Base-by-base conservation (phyloP, 805 yeast species). In the Monosporozyma solicola region DNA sequence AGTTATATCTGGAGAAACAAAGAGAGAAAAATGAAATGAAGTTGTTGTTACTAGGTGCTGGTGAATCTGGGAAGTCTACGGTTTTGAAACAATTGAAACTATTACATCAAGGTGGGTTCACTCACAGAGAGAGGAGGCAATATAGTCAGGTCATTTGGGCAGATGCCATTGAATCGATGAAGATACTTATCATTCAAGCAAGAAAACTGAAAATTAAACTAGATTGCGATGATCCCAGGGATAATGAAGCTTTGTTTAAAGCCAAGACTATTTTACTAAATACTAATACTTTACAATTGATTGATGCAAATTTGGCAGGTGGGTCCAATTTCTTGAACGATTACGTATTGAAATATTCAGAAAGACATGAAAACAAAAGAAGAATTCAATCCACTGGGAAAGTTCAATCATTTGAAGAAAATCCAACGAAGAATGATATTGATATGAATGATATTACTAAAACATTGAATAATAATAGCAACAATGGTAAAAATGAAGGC, bases 61-160 rank as follows among this genome's bases (percentile, higher is more conserved):
- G 97, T 4, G 98, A 91, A 65, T 83, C 92, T 50, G 97, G 98
- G 5, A 91, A 91, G 66, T 86, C 96, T 2, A 91, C 98, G 0
- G 96, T 91, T 6, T 71, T 91, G 58, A 91, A 91, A 68, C 97
- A 91, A 66, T 78, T 91, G 82, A 81, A 86, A 60, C 74, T 94
- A 16, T 68, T 90, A 44, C 97, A 94, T 66, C 86, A 88, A 55
- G 84, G 86, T 46, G 95, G 96, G 2, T 94, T 92, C 71, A 74
- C 86, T 1, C 79, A 78, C 49, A 85, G 82, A 57, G 98, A 94
- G 67, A 75, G 96, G 51, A 61, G 74, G 46, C 91, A 87, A 65
- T 94, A 90, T 67, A 68, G 86, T 2, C 90, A 89, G 59, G 87
- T 92, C 20, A 88, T 94, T 24, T 94, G 97, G 97, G 86, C 86